Percentiles rank a stretch among this genome's conserved stretches.
Conservation (phyloP, 441 rosid species). For the Dalechampia spathulata region DNA sequence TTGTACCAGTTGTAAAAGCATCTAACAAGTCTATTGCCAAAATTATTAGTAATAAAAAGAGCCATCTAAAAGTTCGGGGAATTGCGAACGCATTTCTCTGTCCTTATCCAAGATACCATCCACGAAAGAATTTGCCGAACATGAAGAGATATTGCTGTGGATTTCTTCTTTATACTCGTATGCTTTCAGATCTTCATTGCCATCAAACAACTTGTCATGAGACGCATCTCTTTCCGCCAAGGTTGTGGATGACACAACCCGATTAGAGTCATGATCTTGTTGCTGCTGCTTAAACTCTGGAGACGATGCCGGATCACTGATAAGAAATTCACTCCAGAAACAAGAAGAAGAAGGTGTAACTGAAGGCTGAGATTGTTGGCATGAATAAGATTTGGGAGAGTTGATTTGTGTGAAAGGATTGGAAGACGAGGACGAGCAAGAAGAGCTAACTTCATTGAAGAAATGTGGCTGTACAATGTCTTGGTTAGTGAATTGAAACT, state of each 20-base stretch:
- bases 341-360: slow-evolving; percentile 27
- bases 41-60: slow-evolving; percentile 28
- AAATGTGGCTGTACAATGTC: slow-evolving; percentile 15
- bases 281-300: slow-evolving; percentile 15
- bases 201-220: too few species aligned
- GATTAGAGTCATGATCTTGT: slow-evolving; percentile 5
- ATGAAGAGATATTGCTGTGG: slow-evolving; percentile 15
- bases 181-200: slow-evolving; percentile 7
- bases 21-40: too few species aligned
- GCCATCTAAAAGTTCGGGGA: slow-evolving; percentile 43
- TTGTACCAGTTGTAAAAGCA: too few species aligned
- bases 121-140: slow-evolving; percentile 46
- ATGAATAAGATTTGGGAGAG: slow-evolving; percentile 14
- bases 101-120: slow-evolving; percentile 61
- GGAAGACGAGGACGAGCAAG: slow-evolving; percentile 49
- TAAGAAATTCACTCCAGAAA: slow-evolving; percentile 49
- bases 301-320: slow-evolving; percentile 31
- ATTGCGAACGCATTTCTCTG: slow-evolving; percentile 46
- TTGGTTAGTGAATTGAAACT: slow-evolving; percentile 19
- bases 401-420: too few species aligned
- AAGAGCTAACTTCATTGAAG: slow-evolving; percentile 41
- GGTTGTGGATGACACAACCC: too few species aligned
- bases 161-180: slow-evolving; percentile 1
- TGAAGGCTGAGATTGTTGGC: slow-evolving; percentile 25
- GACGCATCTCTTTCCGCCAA: slow-evolving; percentile 11